These are phyloP conservation scores for Pleurotus tuber-regium DNA, from an alignment of 768 basidiomycete species.

Conservation along the genomic window DNA sequence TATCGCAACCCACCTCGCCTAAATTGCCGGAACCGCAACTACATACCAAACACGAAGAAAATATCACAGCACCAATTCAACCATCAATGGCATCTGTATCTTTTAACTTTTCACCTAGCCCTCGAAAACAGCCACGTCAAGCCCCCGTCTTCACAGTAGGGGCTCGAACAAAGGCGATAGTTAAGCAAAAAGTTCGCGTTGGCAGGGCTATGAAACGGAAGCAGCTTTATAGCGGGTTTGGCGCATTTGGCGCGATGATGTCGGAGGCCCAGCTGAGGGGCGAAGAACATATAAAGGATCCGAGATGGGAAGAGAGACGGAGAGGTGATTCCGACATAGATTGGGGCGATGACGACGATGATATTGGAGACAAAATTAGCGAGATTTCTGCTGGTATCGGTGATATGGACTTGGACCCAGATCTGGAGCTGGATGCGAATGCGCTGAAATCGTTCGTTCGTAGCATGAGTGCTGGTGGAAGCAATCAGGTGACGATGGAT, in stretches of 20 bases:
- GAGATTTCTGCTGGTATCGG: conserved; percentile 26
- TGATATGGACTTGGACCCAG: conserved; percentile 68
- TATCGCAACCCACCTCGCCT: conserved; percentile 26
- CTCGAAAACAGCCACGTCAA: conserved; percentile 15
- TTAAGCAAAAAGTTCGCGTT: conserved; percentile 20
- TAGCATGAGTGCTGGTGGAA: conserved; percentile 44
- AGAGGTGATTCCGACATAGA: conserved; percentile 67
- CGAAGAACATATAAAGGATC: conserved; percentile 32
- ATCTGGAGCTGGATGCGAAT: conserved; percentile 41
- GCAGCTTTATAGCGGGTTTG: conserved; percentile 34
- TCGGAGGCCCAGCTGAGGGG: conserved; percentile 50
- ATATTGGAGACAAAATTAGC: conserved; percentile 27
- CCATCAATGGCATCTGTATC: conserved; percentile 18
- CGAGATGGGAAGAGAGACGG: conserved; percentile 48
- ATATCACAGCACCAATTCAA: background rate
- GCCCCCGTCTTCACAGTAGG: conserved; percentile 26
- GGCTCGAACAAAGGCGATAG: conserved; percentile 21
- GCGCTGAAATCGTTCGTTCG: conserved; percentile 55
- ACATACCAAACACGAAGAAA: background rate
- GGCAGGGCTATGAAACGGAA: conserved; percentile 20
- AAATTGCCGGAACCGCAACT: background rate
- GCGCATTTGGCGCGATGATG: conserved; percentile 51
- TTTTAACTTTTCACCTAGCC: conserved; percentile 15
- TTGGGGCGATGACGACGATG: conserved; percentile 50
- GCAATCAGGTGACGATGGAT: conserved; percentile 55